Evolutionary conservation across 1,284 basidiomycete species (phyloP).

Genomic region (Cryptococcus sp.): DNA sequence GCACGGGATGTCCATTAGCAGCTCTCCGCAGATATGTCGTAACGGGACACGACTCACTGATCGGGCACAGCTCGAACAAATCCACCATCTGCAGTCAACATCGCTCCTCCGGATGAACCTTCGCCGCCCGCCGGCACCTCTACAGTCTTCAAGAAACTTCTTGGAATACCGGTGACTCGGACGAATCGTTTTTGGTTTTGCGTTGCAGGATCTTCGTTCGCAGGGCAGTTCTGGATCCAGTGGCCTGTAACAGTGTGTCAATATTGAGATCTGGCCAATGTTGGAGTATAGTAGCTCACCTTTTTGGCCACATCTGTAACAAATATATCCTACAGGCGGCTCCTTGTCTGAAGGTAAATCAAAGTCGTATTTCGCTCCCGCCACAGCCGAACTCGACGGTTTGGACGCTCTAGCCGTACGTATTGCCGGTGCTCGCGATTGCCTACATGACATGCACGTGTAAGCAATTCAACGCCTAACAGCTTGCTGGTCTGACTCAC

Average conservation of each 20-base stretch:
- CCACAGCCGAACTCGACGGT: constrained; percentile 37
- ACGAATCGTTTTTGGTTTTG: constrained; percentile 95
- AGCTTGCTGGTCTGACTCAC: constrained; percentile 30
- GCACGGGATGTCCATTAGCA: constrained; percentile 10
- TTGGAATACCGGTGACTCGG: constrained; percentile 95
- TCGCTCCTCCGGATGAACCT: constrained; percentile 77
- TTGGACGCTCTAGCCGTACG: constrained; percentile 14
- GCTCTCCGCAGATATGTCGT: not conserved
- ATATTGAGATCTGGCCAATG: not conserved
- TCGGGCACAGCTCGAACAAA: constrained; percentile 95
- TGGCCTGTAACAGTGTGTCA: constrained; percentile 65
- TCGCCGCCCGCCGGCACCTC: constrained; percentile 73
- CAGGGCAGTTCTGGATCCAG: constrained; percentile 99
- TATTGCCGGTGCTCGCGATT: constrained; percentile 18
- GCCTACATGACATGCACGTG: not conserved
- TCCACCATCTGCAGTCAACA: constrained; percentile 95
- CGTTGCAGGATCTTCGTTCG: constrained; percentile 91
- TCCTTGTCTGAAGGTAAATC: constrained; percentile 57
- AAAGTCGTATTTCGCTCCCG: constrained; percentile 54
- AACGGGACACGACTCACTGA: constrained; percentile 61
- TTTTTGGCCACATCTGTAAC: constrained; percentile 97
- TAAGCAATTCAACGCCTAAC: not conserved
- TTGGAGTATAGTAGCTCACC: constrained; percentile 59
- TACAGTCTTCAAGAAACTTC: constrained; percentile 95
- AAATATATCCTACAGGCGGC: constrained; percentile 90